Base-by-base conservation (phyloP, 2,329 filamentous ascomycete genomes). In the Pseudogymnoascus sp. region DNA sequence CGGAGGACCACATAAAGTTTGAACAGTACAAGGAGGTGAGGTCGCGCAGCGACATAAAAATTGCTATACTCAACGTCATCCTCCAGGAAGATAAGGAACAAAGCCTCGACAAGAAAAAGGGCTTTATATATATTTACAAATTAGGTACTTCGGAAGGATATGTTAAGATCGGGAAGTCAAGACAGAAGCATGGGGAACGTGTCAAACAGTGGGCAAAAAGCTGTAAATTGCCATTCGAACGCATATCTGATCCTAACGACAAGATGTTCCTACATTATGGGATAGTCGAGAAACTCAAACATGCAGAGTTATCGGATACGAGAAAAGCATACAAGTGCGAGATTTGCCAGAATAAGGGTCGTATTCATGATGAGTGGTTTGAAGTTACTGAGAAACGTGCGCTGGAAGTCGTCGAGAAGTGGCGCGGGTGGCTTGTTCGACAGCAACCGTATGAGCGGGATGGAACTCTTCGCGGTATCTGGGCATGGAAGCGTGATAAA, bases 101-200 rank as follows among this genome's bases (percentile, higher is more conserved):
- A 1, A 42, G 3, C 40, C 40, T 21, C 10, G 40, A 42, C 17
- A 42, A 46, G 11, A 5, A 46, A 46, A 23, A 59, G 53, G 62
- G 64, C 19, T 60, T 59, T 15, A 53, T 62, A 15, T 65, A 65
- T 40, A 65, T 65, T 5, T 64, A 50, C 56, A 44, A 61, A 31
- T 60, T 46, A 11, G 21, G 38, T 2, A 15, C 7, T 13, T 63
- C 13, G 7, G 7, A 40, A 7, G 63, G 64, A 31, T 31, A 62
- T 29, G 44, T 64, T 46, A 65, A 65, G 33, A 65, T 65, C 17
- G 64, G 64, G 17, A 61, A 15, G 37, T 64, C 64, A 9, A 63
- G 17, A 9, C n/a, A 46, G n/a, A 23, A 23, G 5, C 60, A 60
- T 4, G 50, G 42, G 7, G 1, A 0, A 23, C 62, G 64, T 21